A percentile compares a stretch with the other conserved stretches of the same genome.
phyloP scores from a whole-genome alignment of 129 eudicot genomes.

The Chrysanthemum lavandulifolium region DNA sequence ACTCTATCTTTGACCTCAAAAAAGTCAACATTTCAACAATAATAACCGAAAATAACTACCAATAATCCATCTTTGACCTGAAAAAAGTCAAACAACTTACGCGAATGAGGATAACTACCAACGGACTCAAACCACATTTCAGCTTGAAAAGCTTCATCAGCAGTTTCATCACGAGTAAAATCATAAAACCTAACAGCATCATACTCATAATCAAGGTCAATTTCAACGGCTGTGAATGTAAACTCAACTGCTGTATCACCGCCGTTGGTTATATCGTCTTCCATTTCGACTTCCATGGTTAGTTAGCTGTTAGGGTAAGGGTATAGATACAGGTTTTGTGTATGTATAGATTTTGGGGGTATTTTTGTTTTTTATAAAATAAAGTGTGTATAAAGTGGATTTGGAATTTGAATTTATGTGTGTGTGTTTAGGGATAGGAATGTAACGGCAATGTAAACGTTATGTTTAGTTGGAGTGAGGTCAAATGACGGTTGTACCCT shows the following conservation, averaged over 20 bases:
- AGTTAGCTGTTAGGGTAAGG: too few species aligned
- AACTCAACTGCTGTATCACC: constrained; percentile 35
- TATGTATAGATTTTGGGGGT: background rate
- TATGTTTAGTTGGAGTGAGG: too few species aligned
- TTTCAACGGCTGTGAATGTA: constrained; percentile 68
- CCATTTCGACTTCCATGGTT: constrained; percentile 37
- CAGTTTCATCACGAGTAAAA: constrained; percentile 62
- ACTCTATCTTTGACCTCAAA: too few species aligned
- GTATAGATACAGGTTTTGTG: too few species aligned
- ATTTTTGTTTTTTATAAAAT: background rate
- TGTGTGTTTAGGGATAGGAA: too few species aligned
- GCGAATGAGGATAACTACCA: constrained; percentile 80
- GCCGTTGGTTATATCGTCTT: constrained; percentile 25
- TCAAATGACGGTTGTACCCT: too few species aligned
- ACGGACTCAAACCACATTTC: constrained; percentile 74
- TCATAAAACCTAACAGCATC: constrained; percentile 80
- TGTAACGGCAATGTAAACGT: too few species aligned
- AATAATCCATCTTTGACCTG: background rate
- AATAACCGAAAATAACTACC: too few species aligned
- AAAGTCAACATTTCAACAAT: too few species aligned
- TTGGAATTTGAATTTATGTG: too few species aligned
- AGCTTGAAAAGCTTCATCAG: constrained; percentile 54
- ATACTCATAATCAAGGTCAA: constrained; percentile 87
- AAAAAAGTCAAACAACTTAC: constrained; percentile 42
- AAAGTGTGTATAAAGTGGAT: too few species aligned